These are phyloP conservation scores for Pythium chondricola DNA, from an alignment of 352 stramenopile genomes.

Conservation along the genomic window DNA sequence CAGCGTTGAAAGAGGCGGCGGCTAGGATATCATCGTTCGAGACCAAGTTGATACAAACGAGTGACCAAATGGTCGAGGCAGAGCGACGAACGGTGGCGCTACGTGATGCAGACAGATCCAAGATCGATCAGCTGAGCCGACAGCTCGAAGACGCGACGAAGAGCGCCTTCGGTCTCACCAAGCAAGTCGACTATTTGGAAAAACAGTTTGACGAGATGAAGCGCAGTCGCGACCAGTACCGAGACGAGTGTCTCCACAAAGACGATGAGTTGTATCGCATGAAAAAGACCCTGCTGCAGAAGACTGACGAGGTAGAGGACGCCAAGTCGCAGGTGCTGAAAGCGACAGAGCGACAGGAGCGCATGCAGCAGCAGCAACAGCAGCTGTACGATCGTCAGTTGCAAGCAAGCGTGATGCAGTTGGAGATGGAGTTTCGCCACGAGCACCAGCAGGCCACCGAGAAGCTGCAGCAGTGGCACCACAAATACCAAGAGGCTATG, in stretches of 20 bases:
- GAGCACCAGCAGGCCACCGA: conserved; percentile 38
- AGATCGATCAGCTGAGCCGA: background rate
- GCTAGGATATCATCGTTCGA: background rate
- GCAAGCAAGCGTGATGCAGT: conserved; percentile 41
- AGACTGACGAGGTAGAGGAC: conserved; percentile 45
- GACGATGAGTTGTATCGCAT: conserved; percentile 51
- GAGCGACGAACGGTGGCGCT: background rate
- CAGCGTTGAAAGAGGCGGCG: conserved; percentile 1
- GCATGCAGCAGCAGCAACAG: conserved; percentile 50
- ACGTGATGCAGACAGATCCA: background rate
- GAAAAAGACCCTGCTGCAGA: conserved; percentile 31
- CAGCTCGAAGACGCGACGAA: background rate
- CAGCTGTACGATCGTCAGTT: conserved; percentile 50
- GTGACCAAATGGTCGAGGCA: background rate
- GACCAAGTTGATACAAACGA: conserved; percentile 16
- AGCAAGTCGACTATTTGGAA: conserved; percentile 30
- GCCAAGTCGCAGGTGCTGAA: conserved; percentile 41
- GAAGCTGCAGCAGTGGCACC: conserved; percentile 40
- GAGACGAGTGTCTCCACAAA: conserved; percentile 34
- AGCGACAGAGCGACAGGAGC: conserved; percentile 41
- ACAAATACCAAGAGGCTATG: conserved; percentile 34
- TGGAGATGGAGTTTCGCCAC: conserved; percentile 71
- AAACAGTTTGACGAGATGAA: conserved; percentile 43
- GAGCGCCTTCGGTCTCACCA: background rate
- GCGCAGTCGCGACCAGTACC: conserved; percentile 32